These are phyloP conservation scores for Gymnopilus junonius DNA, from an alignment of 768 basidiomycete species.

Conservation along the genomic window DNA sequence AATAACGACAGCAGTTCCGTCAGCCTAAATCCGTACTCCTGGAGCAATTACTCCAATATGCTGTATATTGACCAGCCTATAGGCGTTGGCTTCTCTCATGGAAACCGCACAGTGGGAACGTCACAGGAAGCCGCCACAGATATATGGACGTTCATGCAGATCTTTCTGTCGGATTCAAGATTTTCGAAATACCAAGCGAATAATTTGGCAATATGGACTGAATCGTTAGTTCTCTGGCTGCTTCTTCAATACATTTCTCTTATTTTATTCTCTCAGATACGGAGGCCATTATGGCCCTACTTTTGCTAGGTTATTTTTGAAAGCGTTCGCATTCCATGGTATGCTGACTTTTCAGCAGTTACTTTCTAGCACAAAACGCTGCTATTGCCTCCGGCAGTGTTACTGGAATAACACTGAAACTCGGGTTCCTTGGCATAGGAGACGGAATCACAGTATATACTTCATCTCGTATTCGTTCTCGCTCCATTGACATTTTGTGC, in stretches of 20 bases:
- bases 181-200: conserved; percentile 51
- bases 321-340: background rate
- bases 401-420: conserved; percentile 53
- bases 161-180: conserved; percentile 58
- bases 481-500: background rate
- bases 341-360: conserved; percentile 27
- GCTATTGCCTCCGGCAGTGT: conserved; percentile 52
- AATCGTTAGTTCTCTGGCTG: conserved; percentile 44
- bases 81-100: conserved; percentile 69
- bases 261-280: conserved; percentile 42
- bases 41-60: conserved; percentile 61
- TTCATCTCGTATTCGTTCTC: background rate
- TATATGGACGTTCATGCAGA: conserved; percentile 66
- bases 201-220: conserved; percentile 65
- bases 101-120: conserved; percentile 50
- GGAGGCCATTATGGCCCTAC: conserved; percentile 75
- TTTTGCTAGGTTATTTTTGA: conserved; percentile 52
- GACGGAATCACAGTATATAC: conserved; percentile 59
- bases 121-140: conserved; percentile 58
- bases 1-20: conserved; percentile 56
- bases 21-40: conserved; percentile 56
- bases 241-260: background rate
- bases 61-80: conserved; percentile 68
- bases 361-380: conserved; percentile 63
- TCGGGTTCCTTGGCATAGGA: conserved; percentile 63